Percentiles rank a stretch among this genome's conserved stretches.
Conservation (phyloP, 1,284 basidiomycete genomes). For the Malassezia dermatis region DNA sequence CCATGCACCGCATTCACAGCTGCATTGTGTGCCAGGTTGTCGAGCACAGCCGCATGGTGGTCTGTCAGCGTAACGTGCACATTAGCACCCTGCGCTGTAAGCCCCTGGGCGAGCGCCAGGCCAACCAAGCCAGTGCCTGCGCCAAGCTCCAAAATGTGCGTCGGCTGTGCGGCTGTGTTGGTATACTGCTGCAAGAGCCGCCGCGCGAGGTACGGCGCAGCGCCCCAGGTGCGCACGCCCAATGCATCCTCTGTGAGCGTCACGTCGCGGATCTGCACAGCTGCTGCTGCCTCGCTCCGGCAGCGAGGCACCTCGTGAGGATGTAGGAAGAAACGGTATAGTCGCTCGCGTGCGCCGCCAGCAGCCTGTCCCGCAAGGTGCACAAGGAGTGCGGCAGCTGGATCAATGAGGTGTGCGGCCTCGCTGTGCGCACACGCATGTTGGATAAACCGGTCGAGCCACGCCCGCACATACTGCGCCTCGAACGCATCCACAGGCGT, state of each 20-base stretch:
- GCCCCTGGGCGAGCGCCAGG: conserved; percentile 22
- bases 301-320: background rate
- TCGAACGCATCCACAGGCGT: conserved; percentile 12
- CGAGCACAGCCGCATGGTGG: conserved; percentile 33
- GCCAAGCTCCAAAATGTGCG: conserved; percentile 34
- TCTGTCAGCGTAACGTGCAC: conserved; percentile 26
- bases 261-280: conserved; percentile 26
- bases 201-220: conserved; percentile 30
- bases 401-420: conserved; percentile 1
- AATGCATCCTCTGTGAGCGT: conserved; percentile 33
- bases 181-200: conserved; percentile 25
- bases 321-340: conserved; percentile 10
- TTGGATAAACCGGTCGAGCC: conserved; percentile 9
- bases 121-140: conserved; percentile 42
- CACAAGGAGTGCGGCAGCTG: conserved; percentile 9
- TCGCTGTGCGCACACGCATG: background rate
- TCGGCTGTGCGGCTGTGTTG: background rate
- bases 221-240: conserved; percentile 38
- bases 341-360: background rate
- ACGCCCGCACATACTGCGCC: conserved; percentile 7
- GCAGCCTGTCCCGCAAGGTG: conserved; percentile 8
- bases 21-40: conserved; percentile 29
- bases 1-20: background rate
- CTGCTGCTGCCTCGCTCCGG: background rate
- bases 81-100: background rate